phyloP scores from a whole-genome alignment of 169 alveolate species.

The Eimeria sp. region DNA sequence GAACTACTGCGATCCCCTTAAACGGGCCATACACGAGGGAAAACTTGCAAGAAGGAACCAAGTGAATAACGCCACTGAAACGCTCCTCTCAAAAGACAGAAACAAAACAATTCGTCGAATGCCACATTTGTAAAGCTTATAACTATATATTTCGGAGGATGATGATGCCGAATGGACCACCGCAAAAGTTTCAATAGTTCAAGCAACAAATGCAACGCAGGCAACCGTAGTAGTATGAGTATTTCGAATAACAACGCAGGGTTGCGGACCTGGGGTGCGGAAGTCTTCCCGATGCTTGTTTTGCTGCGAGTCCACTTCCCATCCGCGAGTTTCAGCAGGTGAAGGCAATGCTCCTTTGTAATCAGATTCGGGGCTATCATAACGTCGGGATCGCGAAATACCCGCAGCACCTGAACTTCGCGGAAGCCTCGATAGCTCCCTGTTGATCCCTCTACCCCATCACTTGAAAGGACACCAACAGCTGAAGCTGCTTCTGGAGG shows the following conservation, averaged over 20 bases:
- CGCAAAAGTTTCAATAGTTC: neutral
- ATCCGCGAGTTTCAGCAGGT: conserved; percentile 13
- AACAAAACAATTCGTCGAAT: neutral
- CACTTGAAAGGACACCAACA: neutral
- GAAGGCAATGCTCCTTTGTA: conserved; percentile 47
- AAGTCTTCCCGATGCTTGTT: conserved; percentile 62
- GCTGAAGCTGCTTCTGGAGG: neutral
- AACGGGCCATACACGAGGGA: neutral
- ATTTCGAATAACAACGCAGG: neutral
- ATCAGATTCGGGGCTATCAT: conserved; percentile 46
- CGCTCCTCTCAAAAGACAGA: neutral
- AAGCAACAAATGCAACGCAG: neutral
- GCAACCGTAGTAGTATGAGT: neutral
- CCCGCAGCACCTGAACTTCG: conserved; percentile 62
- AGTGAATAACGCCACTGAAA: neutral
- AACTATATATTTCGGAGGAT: neutral
- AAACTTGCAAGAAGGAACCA: neutral
- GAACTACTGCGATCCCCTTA: neutral
- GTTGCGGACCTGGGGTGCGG: conserved; percentile 55
- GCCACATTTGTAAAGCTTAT: neutral
- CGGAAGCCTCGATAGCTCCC: conserved; percentile 13
- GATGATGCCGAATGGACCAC: neutral
- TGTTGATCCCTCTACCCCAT: neutral
- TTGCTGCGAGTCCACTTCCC: conserved; percentile 75
- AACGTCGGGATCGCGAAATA: conserved; percentile 72